These are phyloP conservation scores for Cutaneotrichosporon dermatis DNA, from an alignment of 1,284 basidiomycete genomes.

Conservation along the genomic window DNA sequence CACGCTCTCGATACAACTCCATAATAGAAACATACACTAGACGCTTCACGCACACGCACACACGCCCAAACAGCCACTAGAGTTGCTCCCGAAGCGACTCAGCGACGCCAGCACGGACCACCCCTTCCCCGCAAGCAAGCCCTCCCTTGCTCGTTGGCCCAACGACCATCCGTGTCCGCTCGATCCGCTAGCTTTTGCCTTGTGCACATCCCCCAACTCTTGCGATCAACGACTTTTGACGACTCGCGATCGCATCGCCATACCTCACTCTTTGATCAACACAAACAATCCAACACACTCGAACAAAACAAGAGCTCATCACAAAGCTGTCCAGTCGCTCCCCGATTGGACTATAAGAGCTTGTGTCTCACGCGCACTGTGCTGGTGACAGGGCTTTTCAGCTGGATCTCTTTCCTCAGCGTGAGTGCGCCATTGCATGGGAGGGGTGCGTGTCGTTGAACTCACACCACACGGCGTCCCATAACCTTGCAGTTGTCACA, in stretches of 20 bases:
- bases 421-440: neutral
- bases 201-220: no score
- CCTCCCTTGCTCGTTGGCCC: no score
- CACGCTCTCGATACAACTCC: no score
- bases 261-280: neutral
- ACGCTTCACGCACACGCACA: no score
- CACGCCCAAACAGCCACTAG: no score
- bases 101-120: neutral
- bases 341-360: no score
- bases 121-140: neutral
- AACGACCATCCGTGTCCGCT: no score
- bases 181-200: no score
- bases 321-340: neutral
- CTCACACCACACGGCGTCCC: no score
- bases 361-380: constrained; percentile 1
- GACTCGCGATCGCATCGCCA: neutral
- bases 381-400: constrained; percentile 2
- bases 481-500: no score
- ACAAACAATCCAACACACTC: neutral
- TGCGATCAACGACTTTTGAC: no score
- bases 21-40: no score
- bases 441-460: neutral
- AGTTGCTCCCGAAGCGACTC: neutral
- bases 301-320: neutral
- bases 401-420: neutral